Base-by-base conservation (phyloP, 148 eudicot species). In the Simmondsia chinensis region DNA sequence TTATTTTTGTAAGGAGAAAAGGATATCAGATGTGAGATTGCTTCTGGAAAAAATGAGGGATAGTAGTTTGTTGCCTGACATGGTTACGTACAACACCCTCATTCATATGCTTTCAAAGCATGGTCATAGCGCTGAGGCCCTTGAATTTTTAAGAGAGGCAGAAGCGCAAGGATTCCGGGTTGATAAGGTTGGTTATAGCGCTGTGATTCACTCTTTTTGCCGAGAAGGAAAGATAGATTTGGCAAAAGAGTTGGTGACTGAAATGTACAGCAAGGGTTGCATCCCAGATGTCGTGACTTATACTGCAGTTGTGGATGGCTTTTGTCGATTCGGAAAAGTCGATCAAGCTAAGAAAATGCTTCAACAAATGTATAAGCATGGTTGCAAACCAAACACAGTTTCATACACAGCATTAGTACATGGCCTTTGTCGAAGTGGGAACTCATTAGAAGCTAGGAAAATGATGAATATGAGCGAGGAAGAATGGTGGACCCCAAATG, bases 281-380 rank as follows among this genome's bases (percentile, higher is more conserved):
- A 39, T 10, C 14, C 71, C 71, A 15, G 71, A 65, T 65, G 64
- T 65, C 10, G 60, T 65, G 41, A 65, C 71, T 4, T 65, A 65
- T 16, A 65, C 71, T 31, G 54, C 64, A 11, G 65, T 65, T 18
- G 4, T 65, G n/a, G 42, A 59, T 34, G 71, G 71, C 19, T 48
- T 59, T 41, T 65, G 71, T 42, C 49, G 29, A 9, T 14, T 53
- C 10, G 65, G 71, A 13, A 34, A 65, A 21, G n/a, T 65, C 11
- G 56, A 59, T 24, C 60, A 47, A 53, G 71, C 71, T 51, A 59
- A 65, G 35, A 53, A 52, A 29, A 15, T 65, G 41, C 55, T 65
- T 21, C 37, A 65, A 6, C 60, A 59, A 19, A 65, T 65, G 71
- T 46, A 40, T 51, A 65, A 53, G 39, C 50, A 52, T 28, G 65